A percentile compares a stretch with the other conserved stretches of the same genome.
Evolutionary conservation across 2,329 filamentous ascomycete genomes (phyloP).

Genomic region (Aspergillus cejpii): DNA sequence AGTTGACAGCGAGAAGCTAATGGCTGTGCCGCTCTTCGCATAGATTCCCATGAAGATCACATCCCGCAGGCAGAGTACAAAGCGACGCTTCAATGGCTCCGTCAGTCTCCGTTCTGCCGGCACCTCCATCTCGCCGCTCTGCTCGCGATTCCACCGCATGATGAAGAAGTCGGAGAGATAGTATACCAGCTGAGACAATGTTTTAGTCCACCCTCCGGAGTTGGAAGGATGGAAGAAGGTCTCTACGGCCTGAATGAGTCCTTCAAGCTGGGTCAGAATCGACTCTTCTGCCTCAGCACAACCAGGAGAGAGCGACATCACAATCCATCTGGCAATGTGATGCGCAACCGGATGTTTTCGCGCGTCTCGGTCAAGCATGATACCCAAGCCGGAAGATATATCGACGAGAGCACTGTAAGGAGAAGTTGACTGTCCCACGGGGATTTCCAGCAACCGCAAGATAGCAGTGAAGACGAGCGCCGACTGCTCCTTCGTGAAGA

Average conservation of each 20-base stretch:
- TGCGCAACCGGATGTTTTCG: constrained; percentile 90
- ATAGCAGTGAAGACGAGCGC: constrained; percentile 89
- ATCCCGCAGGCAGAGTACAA: constrained; percentile 81
- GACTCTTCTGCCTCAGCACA: constrained; percentile 73
- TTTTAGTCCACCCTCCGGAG: constrained; percentile 82
- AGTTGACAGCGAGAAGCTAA: constrained; percentile 84
- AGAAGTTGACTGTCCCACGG: constrained; percentile 89
- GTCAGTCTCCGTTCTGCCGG: constrained; percentile 73
- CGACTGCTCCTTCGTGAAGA: constrained; percentile 88
- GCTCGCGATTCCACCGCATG: constrained; percentile 93
- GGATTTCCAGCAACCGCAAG: constrained; percentile 83
- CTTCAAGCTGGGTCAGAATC: constrained; percentile 77
- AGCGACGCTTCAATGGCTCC: constrained; percentile 73
- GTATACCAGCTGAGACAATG: constrained; percentile 81
- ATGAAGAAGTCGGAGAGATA: constrained; percentile 95
- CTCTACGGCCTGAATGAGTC: constrained; percentile 87
- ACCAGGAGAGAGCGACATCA: constrained; percentile 83
- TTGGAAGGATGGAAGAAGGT: constrained; percentile 99
- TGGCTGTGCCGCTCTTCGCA: constrained; percentile 85
- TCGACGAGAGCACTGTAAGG: constrained; percentile 79
- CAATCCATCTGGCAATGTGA: constrained; percentile 85
- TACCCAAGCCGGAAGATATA: constrained; percentile 70
- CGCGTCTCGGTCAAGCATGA: constrained; percentile 84
- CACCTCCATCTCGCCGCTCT: constrained; percentile 82
- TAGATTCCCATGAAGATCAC: constrained; percentile 98